phyloP scores from a whole-genome alignment of 2,329 filamentous ascomycete genomes.

The Aspergillus intermedius region DNA sequence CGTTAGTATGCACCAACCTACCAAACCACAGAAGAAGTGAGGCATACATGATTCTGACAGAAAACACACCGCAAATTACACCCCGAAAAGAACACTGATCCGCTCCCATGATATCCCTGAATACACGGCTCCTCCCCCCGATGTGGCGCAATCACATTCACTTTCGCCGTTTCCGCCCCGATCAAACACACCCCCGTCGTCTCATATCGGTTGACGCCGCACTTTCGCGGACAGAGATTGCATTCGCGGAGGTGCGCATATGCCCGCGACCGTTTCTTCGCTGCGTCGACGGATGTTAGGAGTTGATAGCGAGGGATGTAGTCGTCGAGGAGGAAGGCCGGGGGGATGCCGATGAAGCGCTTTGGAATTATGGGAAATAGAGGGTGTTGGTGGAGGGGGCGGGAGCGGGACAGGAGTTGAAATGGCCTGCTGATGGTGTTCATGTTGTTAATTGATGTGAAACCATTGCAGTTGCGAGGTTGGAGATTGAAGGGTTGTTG shows the following conservation, averaged over 20 bases:
- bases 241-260: slow-evolving; percentile 71
- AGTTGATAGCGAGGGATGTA: slow-evolving; percentile 68
- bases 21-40: neutral
- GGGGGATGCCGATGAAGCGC: slow-evolving; percentile 47
- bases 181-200: slow-evolving; percentile 72
- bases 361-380: slow-evolving; percentile 3
- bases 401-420: neutral
- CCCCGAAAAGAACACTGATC: slow-evolving; percentile 74
- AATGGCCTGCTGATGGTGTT: neutral
- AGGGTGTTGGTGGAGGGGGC: neutral
- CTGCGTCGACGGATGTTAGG: slow-evolving; percentile 60
- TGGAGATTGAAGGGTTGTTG: neutral
- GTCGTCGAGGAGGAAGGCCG: slow-evolving; percentile 64
- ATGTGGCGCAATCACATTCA: slow-evolving; percentile 79
- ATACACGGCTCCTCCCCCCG: slow-evolving; percentile 81
- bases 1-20: neutral
- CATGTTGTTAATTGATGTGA: neutral
- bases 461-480: neutral
- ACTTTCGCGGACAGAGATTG: slow-evolving; percentile 72
- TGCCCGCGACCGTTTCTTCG: slow-evolving; percentile 66
- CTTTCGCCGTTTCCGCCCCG: slow-evolving; percentile 64
- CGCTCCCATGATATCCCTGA: slow-evolving; percentile 73
- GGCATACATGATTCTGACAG: slow-evolving; percentile 63
- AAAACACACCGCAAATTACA: slow-evolving; percentile 67
- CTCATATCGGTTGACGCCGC: slow-evolving; percentile 74